Evolutionary conservation across 1,284 basidiomycete species (phyloP), one percentile per base, ranked within the genome.

Genomic region (Trichosporon sp.): DNA sequence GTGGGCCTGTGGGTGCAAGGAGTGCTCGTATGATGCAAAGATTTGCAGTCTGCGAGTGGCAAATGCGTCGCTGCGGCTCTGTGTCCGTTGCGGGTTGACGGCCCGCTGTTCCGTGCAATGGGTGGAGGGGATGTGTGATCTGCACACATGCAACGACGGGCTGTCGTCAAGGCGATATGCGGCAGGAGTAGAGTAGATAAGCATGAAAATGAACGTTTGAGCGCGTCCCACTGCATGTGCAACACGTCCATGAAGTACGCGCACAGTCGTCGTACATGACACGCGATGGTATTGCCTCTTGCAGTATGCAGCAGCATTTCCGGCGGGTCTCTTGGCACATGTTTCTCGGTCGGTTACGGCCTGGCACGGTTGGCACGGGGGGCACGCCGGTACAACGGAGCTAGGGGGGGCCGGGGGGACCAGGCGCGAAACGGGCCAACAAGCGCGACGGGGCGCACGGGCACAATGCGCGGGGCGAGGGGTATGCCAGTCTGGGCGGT

Each of bases 161-260:
- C 2, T 14, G 51, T 54, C 19, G 51, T 54, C 51, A 54, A 54
- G 51, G 21, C 51, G 8, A 26, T 26, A 26, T 5, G 11, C 51
- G 19, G 11, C 8, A 54, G 19, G 51, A 54, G 51, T 19, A 19
- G 8, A 37, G 35, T 37, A 37, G 7, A 16, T 21, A 54, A 16
- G 26, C 26, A 54, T 54, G 8, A 54, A 16, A 19, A 54, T 26
- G 51, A 54, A 48, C 19, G 46, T 19, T n/a, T 48, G 26, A 26
- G 26, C 26, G 26, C 51, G 51, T 54, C 51, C 48, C 48, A 51
- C 48, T 51, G 48, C 48, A 51, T n/a, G 40, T 43, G n/a, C 48
- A 19, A 51, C 48, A 51, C 48, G 48, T 16, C 16, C 35, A 37
- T 37, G 35, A 16, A 16, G 26, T 26, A 26, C 48, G 8, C 48